Base-by-base conservation (phyloP, 2,329 filamentous ascomycete genomes). In the Grosmannia serpens region DNA sequence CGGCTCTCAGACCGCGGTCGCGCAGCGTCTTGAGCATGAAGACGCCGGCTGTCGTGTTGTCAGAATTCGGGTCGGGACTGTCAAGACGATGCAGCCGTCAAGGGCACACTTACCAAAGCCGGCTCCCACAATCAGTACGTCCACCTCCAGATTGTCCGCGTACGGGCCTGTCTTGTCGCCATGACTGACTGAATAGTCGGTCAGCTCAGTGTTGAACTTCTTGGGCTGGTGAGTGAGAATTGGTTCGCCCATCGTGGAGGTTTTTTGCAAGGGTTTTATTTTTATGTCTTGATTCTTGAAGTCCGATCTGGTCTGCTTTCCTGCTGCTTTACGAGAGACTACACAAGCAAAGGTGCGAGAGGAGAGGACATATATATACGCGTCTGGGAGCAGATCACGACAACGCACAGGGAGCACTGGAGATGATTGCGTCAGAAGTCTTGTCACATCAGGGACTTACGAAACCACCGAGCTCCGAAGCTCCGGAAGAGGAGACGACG, bases 11-110 rank as follows among this genome's bases (percentile, higher is more conserved):
- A 1, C 79, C 80, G 11, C 71, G 70, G 11, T 80, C 75, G 2
- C 78, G 75, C 13, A 82, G 72, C 0, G 74, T 73, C 62, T 81
- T 76, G 41, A 82, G 74, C 68, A 75, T 74, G 59, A 77, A 81
- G 22, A 79, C 68, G 17, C 77, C 77, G 29, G 74, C 72, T 69
- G 58, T 10, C 15, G 3, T 49, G 49, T 53, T 15, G 47, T 47
- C 29, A 10, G 22, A 15, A 2, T 22, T 24, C 15, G n/a, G 6
- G 3, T 20, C 8, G 8, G n/a, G 8, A 15, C 46, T n/a, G 24
- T 15, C 2, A 11, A 27, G 9, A 8, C 17, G 2, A 6, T 24
- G n/a, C 31, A 15, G 8, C 5, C n/a, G 29, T 11, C 15, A 17
- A 17, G 2, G 11, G 6, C 2, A 22, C 7, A 56, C 67, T 61